Base-by-base conservation (phyloP, 768 basidiomycete genomes). In the Lactarius psammicola region DNA sequence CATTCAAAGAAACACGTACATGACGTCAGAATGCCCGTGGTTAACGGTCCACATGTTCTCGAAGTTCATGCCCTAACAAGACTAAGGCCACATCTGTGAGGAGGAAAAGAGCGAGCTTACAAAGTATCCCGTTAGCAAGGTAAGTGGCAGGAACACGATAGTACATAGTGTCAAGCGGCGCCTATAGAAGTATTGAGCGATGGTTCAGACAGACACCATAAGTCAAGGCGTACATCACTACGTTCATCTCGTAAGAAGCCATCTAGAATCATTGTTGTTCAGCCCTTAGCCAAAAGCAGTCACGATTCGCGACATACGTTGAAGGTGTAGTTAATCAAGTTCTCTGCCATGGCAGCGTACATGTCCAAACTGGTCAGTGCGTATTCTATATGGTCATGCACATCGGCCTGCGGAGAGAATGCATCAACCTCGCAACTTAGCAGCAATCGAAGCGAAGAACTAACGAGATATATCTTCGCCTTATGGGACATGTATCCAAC, bases 371-470 rank as follows among this genome's bases (percentile, higher is more conserved):
- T 87, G 1, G 80, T 79, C 30, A 92, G 72, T 40, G 88, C 85
- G 65, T 87, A 87, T 62, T 90, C 89, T 79, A 88, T 86, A 69
- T 92, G 90, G 71, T 92, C 90, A 65, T 83, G 80, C 2, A 90
- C 87, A 72, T 91, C 89, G 11, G 88, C 87, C 85, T 87, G 40
- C 65, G 38, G 67, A 10, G 55, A 4, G 10, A 56, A 56, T 23
- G 34, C 10, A 20, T 63, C 17, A 63, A 17, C 20, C 8, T 33
- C 26, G 33, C 28, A 26, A 17, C 54, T 20, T n/a, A 66, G 61
- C 55, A 68, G 11, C 13, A 28, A 7, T 54, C 13, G 62, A 31
- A 34, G 34, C 26, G 20, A 5, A 56, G 51, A 34, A 75, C 80
- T 18, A 46, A 87, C 87, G 60, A 88, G 76, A 72, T 89, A 88